A percentile compares a stretch with the other conserved stretches of the same genome.
phyloP scores from a whole-genome alignment of 169 alveolate species.

The Ichthyophthirius multifiliis region DNA sequence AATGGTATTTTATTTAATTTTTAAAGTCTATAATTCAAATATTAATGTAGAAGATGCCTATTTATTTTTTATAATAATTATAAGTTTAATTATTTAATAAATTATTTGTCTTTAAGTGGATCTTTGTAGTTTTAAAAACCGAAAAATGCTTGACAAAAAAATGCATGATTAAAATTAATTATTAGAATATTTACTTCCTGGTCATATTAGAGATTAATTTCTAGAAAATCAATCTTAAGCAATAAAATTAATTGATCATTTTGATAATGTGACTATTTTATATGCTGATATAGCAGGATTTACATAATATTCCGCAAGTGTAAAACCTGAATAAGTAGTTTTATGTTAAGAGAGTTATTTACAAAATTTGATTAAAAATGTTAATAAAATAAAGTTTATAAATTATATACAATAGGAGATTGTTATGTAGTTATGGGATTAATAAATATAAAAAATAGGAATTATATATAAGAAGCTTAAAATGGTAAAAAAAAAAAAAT shows the following conservation, averaged over 20 bases:
- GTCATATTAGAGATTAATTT: conserved; percentile 21
- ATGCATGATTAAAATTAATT: conserved; percentile 1
- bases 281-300: conserved; percentile 44
- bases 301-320: conserved; percentile 36
- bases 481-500: conserved; percentile 3
- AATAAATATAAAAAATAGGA: conserved; percentile 36
- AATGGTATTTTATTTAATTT: too few species aligned
- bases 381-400: conserved; percentile 66
- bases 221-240: conserved; percentile 15
- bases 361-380: conserved; percentile 70
- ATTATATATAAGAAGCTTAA: conserved; percentile 39
- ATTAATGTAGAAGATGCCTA: too few species aligned
- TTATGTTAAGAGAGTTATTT: conserved; percentile 63
- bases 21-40: too few species aligned
- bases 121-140: not conserved
- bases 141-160: not conserved
- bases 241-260: conserved; percentile 35
- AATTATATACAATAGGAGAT: conserved; percentile 80
- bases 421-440: conserved; percentile 80
- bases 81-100: not conserved
- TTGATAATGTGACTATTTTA: conserved; percentile 43
- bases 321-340: conserved; percentile 63
- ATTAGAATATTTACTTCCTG: conserved; percentile 29
- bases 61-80: not conserved
- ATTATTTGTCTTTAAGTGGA: not conserved